phyloP scores from a whole-genome alignment of 208 protist genomes.

The Crithidia thermophila region DNA sequence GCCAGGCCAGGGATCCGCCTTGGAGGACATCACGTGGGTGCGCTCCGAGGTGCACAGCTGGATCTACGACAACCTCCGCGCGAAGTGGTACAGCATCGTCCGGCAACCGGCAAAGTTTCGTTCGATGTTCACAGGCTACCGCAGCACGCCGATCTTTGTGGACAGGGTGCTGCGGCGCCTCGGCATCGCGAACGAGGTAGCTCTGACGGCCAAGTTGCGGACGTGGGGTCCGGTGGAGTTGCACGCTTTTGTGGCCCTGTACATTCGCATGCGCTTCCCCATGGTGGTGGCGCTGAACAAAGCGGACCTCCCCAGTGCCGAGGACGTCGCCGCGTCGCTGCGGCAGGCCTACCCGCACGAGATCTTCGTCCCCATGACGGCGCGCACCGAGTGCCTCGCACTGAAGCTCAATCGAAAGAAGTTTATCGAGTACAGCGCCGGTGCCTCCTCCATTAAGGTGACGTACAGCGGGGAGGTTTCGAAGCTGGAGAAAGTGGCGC shows the following conservation, averaged over 20 bases:
- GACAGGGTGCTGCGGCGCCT: conserved; percentile 62
- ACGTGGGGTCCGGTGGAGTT: conserved; percentile 76
- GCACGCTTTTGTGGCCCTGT: conserved; percentile 90
- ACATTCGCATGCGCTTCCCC: conserved; percentile 90
- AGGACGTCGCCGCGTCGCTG: conserved; percentile 42
- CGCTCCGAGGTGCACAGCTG: conserved; percentile 91
- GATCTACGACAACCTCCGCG: conserved; percentile 94
- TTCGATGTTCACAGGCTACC: conserved; percentile 94
- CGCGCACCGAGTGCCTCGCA: conserved; percentile 78
- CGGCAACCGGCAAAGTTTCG: conserved; percentile 75
- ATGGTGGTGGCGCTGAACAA: conserved; percentile 95
- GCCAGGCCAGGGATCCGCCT: conserved; percentile 63
- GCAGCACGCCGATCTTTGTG: conserved; percentile 73
- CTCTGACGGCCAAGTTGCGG: conserved; percentile 34
- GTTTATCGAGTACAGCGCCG: conserved; percentile 64
- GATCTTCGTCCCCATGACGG: conserved; percentile 76
- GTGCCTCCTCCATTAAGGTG: conserved; percentile 29
- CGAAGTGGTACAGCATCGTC: conserved; percentile 77
- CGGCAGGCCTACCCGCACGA: conserved; percentile 70
- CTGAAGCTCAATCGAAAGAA: conserved; percentile 61
- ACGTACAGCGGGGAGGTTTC: conserved; percentile 19
- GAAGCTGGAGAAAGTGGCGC: conserved; percentile 26
- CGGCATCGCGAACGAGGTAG: conserved; percentile 50
- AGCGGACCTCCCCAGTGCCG: conserved; percentile 70
- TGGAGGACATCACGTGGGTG: conserved; percentile 93